Evolutionary conservation across 2,329 filamentous ascomycete species (phyloP).

Genomic region (Chalaropsis ovoidea): DNA sequence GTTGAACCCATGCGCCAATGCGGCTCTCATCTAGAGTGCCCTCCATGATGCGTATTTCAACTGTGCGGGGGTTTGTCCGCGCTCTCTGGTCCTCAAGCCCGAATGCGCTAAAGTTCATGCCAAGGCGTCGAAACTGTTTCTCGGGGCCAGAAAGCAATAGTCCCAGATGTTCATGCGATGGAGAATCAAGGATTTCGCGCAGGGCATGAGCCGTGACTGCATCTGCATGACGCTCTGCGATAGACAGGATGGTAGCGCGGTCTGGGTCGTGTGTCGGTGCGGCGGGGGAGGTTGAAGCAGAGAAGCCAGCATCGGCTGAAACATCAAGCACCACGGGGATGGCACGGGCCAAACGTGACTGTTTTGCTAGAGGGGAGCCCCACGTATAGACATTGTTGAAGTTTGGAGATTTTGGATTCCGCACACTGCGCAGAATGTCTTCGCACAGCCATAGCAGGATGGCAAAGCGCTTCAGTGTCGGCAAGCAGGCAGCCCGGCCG

Average conservation of each 20-base stretch:
- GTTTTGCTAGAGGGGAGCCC: too few relatives aligned
- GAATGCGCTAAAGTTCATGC: constrained; percentile 37
- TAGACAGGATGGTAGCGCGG: not conserved
- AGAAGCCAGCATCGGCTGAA: too few relatives aligned
- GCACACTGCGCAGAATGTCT: too few relatives aligned
- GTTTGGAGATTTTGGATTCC: too few relatives aligned
- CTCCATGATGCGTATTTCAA: constrained; percentile 36
- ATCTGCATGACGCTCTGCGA: not conserved
- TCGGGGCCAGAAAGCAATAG: constrained; percentile 33
- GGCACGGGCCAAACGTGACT: constrained; percentile 16
- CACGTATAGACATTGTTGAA: too few relatives aligned
- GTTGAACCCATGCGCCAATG: constrained; percentile 33
- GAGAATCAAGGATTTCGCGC: constrained; percentile 30
- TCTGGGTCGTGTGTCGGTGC: not conserved
- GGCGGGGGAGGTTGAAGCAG: not conserved
- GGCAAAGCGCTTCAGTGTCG: constrained; percentile 33
- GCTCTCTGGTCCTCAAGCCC: constrained; percentile 33
- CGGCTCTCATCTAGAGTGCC: constrained; percentile 30
- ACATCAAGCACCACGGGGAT: constrained; percentile 5
- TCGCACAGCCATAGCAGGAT: constrained; percentile 30
- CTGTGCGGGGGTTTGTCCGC: constrained; percentile 32
- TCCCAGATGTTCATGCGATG: constrained; percentile 31
- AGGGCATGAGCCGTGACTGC: not conserved
- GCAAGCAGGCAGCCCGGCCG: constrained; percentile 28
- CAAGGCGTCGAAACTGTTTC: constrained; percentile 33